These are phyloP conservation scores for Cutaneotrichosporon sp. DNA, from an alignment of 1,284 basidiomycete genomes.

Conservation along the genomic window DNA sequence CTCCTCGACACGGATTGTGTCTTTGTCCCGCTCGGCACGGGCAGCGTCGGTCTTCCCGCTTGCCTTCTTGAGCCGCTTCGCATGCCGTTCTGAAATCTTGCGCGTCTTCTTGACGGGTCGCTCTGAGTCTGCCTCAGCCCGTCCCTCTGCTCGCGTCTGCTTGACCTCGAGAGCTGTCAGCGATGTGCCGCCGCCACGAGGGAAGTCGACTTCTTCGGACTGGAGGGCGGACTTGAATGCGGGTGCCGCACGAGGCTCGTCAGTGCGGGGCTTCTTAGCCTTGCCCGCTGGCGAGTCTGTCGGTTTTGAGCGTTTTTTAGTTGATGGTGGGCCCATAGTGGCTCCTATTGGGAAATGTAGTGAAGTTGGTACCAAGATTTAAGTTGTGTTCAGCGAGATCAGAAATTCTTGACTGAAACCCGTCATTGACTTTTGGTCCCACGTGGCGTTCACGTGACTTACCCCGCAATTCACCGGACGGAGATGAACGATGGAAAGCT, in stretches of 20 bases:
- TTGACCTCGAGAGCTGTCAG: conserved; percentile 91
- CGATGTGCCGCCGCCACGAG: conserved; percentile 68
- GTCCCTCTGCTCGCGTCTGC: conserved; percentile 73
- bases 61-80: conserved; percentile 51
- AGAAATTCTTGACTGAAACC: not conserved
- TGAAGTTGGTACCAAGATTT: not conserved
- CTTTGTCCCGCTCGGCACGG: conserved; percentile 42
- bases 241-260: conserved; percentile 34
- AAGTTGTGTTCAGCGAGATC: not conserved
- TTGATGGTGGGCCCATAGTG: conserved; percentile 18
- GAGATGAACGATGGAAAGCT: no score
- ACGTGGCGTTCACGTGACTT: conserved; percentile 9
- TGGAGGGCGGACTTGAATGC: conserved; percentile 51
- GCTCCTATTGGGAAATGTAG: not conserved
- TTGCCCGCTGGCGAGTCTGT: conserved; percentile 11
- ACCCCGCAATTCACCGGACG: no score
- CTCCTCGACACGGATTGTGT: conserved; percentile 62
- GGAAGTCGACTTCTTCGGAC: conserved; percentile 83
- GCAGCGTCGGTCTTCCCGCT: conserved; percentile 50
- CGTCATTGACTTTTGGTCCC: not conserved
- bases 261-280: conserved; percentile 15
- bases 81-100: conserved; percentile 34
- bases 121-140: conserved; percentile 75
- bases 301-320: conserved; percentile 17
- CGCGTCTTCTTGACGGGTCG: conserved; percentile 48